These are phyloP conservation scores for Teratosphaeria destructans DNA, from an alignment of 2,329 filamentous ascomycete genomes.

Conservation along the genomic window DNA sequence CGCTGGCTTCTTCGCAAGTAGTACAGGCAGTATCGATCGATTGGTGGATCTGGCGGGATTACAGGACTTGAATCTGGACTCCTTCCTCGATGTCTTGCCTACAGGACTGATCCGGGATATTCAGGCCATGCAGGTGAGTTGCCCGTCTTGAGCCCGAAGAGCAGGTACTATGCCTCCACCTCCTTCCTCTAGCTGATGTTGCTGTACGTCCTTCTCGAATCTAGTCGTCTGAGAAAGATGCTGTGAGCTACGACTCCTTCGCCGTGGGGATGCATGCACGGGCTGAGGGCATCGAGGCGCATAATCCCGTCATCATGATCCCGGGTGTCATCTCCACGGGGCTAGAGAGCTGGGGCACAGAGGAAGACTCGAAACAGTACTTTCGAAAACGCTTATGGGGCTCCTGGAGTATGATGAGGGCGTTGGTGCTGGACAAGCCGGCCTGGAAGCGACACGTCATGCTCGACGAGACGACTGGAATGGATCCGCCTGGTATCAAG, in stretches of 20 bases:
- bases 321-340: slow-evolving; percentile 96
- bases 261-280: slow-evolving; percentile 76
- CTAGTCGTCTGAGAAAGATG: slow-evolving; percentile 74
- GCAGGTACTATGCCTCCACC: neutral
- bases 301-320: slow-evolving; percentile 92
- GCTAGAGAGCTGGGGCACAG: slow-evolving; percentile 91
- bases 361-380: slow-evolving; percentile 73
- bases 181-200: slow-evolving; percentile 14
- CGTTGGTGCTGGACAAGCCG: slow-evolving; percentile 84
- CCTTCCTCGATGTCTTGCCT: slow-evolving; percentile 75
- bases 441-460: slow-evolving; percentile 95
- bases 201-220: slow-evolving; percentile 16
- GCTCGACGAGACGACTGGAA: slow-evolving; percentile 81
- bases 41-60: slow-evolving; percentile 73
- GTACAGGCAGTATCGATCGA: slow-evolving; percentile 50
- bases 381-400: slow-evolving; percentile 94
- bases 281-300: slow-evolving; percentile 66
- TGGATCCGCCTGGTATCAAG: slow-evolving; percentile 86
- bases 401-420: slow-evolving; percentile 98
- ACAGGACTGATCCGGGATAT: slow-evolving; percentile 78
- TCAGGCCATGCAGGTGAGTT: slow-evolving; percentile 65
- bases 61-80: slow-evolving; percentile 67
- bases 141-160: neutral
- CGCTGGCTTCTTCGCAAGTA: slow-evolving; percentile 81
- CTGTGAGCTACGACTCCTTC: slow-evolving; percentile 88